Evolutionary conservation across 306 rosid genomes (phyloP), one percentile per base, ranked within the genome.

Genomic region (Erythrophleum fordii): DNA sequence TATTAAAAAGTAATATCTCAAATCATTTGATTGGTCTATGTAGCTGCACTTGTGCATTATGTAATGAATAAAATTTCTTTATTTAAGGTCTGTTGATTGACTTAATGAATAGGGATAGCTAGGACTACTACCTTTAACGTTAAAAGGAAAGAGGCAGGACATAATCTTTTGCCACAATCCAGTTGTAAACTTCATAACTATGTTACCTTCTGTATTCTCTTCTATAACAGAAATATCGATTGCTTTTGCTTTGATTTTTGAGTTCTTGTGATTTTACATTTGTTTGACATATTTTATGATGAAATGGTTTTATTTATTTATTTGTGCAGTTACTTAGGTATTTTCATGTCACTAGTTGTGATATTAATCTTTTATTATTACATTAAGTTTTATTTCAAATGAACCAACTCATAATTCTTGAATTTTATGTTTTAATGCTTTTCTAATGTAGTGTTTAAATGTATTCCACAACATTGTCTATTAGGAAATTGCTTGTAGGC

Each of bases 401-500:
- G 52, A 35, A 37, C 23, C 34, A 37, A 10, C 48, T 41, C 41
- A 18, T 26, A 6, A 26, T 55, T 52, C 37, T 37, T 28, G 72
- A 39, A 29, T 55, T 52, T 34, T 26, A 69, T 7, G n/a, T 69
- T 45, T 46, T 28, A 34, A 18, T 65, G 14, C 29, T 7, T 31
- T 65, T 34, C 6, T 18, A 6, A 61, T 25, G 53, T 31, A 49
- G 78, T 56, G 22, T 69, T 41, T 25, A 68, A 69, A 72, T 9
- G 53, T 31, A 66, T 77, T 76, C 20, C 28, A 26, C 4, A 42
- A 42, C 46, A 60, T 78, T 72, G 23, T 28, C 29, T 12, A 51
- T 35, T 28, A 65, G 64, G 51, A 83, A 83, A 44, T 51, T 72
- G 11, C 22, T 8, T 81, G 71, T 72, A 25, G 81, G 82, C 49